Evolutionary conservation across 345 rosid genomes (phyloP).

Genomic region (Euphorbia lathyris): DNA sequence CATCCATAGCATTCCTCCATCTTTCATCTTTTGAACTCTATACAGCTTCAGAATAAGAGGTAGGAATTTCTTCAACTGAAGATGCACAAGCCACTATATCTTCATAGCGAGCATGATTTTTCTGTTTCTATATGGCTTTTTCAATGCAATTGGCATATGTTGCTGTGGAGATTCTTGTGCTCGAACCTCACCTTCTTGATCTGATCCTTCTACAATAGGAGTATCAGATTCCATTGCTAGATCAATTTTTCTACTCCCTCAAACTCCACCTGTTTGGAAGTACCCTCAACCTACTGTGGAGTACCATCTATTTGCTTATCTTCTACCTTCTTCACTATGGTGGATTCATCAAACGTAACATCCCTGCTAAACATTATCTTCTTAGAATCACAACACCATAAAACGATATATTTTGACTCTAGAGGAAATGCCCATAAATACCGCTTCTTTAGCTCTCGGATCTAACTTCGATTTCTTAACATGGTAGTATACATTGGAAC

Average conservation of each 20-base stretch:
- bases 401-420: neutral
- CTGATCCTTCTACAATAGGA: neutral
- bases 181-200: neutral
- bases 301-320: neutral
- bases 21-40: too few relatives aligned
- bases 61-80: too few relatives aligned
- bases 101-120: too few relatives aligned
- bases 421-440: too few relatives aligned
- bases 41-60: too few relatives aligned
- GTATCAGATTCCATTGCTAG: too few relatives aligned
- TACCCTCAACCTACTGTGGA: neutral
- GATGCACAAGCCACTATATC: too few relatives aligned
- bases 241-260: neutral
- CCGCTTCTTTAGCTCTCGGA: neutral
- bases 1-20: too few relatives aligned
- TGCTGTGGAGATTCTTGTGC: neutral
- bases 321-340: neutral
- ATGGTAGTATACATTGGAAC: neutral
- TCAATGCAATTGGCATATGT: neutral
- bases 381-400: neutral
- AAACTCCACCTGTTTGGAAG: neutral
- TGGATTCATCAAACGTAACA: constrained; percentile 1
- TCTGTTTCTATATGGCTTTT: too few relatives aligned
- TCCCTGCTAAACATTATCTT: neutral
- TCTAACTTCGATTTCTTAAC: neutral